Conservation (phyloP, 2,329 filamentous ascomycete species). For the Cephalotrichum gorgonifer region DNA sequence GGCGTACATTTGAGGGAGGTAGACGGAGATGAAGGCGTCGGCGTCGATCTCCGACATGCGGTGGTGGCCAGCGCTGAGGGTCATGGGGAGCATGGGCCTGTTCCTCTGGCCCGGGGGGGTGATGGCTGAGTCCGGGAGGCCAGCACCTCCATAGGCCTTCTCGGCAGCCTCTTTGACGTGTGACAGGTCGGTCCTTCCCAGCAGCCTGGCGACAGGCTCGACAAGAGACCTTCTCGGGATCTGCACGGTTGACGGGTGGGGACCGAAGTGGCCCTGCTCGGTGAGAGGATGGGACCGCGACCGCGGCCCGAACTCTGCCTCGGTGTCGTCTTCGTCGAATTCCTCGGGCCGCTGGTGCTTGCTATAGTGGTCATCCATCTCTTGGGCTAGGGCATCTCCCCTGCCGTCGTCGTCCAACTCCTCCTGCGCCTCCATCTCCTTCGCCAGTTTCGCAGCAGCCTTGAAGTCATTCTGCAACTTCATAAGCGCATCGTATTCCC, state of each 20-base stretch:
- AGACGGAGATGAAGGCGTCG: conserved; percentile 59
- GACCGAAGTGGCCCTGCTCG: conserved; percentile 60
- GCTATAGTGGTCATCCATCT: conserved; percentile 17
- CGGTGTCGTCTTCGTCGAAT: conserved; percentile 22
- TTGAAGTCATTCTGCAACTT: conserved; percentile 50
- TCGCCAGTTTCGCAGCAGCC: conserved; percentile 26
- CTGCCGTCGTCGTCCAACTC: conserved; percentile 19
- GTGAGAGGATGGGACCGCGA: conserved; percentile 65
- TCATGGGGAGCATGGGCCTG: conserved; percentile 53
- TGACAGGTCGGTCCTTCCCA: conserved; percentile 57
- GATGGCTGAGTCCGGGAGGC: conserved; percentile 66
- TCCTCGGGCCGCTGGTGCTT: conserved; percentile 19
- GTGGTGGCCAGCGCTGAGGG: conserved; percentile 51
- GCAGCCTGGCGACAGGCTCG: conserved; percentile 56
- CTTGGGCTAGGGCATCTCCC: conserved; percentile 14
- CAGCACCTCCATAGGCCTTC: conserved; percentile 63
- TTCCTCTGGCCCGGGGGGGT: conserved; percentile 50
- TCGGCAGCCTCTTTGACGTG: conserved; percentile 68
- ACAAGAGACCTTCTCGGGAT: conserved; percentile 62
- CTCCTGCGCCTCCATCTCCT: conserved; percentile 22
- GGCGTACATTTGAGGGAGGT: conserved; percentile 63
- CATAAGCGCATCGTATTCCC: conserved; percentile 43
- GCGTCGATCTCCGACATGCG: conserved; percentile 67
- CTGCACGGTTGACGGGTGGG: conserved; percentile 62
- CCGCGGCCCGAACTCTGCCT: conserved; percentile 21